phyloP scores from a whole-genome alignment of 495 filamentous ascomycete species.

The Aspergillus ostianus region DNA sequence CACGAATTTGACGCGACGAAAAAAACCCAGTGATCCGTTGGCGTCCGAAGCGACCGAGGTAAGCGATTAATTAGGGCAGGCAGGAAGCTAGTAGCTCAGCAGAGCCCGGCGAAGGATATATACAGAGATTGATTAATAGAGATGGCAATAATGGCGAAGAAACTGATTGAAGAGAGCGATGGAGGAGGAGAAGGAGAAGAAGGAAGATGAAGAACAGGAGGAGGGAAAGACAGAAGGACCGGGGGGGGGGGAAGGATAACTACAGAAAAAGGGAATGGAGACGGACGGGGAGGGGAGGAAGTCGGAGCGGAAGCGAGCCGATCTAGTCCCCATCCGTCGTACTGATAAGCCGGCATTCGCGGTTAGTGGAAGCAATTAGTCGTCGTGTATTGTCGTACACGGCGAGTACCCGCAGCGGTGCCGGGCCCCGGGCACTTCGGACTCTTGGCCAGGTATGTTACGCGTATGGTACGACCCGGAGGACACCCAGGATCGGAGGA shows the following conservation, averaged over 20 bases:
- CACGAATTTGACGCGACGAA: constrained; percentile 11
- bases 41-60: constrained; percentile 33
- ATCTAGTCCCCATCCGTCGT: constrained; percentile 11
- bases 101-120: constrained; percentile 1
- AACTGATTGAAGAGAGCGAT: constrained; percentile 16
- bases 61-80: constrained; percentile 7
- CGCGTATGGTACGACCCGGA: background rate
- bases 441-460: background rate
- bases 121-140: background rate
- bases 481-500: background rate
- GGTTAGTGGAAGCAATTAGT: background rate
- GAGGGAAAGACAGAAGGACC: constrained; percentile 23
- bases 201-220: constrained; percentile 18
- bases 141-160: background rate
- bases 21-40: constrained; percentile 33
- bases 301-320: constrained; percentile 21
- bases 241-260: constrained; percentile 6
- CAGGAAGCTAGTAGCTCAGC: constrained; percentile 1
- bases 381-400: constrained; percentile 12
- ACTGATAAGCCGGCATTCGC: constrained; percentile 12
- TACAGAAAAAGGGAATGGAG: constrained; percentile 11
- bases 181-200: constrained; percentile 11
- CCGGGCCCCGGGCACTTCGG: background rate
- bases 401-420: background rate
- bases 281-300: constrained; percentile 21